These are phyloP conservation scores for Schizophyllum amplum DNA, from an alignment of 1,284 basidiomycete species.

Conservation along the genomic window DNA sequence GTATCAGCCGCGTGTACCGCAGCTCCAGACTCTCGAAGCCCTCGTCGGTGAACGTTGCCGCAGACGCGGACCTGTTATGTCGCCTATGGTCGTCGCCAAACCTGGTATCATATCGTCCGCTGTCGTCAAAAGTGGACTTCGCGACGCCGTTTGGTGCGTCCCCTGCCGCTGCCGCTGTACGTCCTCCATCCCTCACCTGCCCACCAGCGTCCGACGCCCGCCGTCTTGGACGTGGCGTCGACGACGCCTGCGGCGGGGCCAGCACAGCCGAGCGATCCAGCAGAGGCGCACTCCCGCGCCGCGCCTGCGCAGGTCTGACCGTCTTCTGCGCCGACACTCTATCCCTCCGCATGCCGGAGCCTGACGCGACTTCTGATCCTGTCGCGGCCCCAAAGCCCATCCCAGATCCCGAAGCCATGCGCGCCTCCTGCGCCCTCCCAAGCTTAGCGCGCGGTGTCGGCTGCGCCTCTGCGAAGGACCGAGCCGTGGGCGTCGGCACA, in stretches of 20 bases:
- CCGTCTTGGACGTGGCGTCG: not conserved
- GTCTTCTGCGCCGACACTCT: not conserved
- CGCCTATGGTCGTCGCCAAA: not conserved
- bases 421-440: constrained; percentile 13
- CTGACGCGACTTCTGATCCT: constrained; percentile 13
- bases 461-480: too few species aligned
- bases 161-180: too few species aligned
- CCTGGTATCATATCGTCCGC: too few species aligned
- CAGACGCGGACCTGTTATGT: not conserved
- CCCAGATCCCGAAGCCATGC: constrained; percentile 10
- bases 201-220: not conserved
- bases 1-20: not conserved
- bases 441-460: too few species aligned
- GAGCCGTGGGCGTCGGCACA: too few species aligned
- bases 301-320: not conserved
- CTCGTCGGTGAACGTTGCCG: not conserved
- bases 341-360: not conserved
- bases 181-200: too few species aligned
- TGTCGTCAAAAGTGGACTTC: not conserved
- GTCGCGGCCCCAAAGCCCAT: constrained; percentile 14
- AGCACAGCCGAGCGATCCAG: not conserved
- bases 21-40: not conserved
- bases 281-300: not conserved
- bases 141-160: not conserved
- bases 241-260: not conserved